Evolutionary conservation across 352 stramenopile species (phyloP).

Genomic region (Phytophthora gonapodyides): DNA sequence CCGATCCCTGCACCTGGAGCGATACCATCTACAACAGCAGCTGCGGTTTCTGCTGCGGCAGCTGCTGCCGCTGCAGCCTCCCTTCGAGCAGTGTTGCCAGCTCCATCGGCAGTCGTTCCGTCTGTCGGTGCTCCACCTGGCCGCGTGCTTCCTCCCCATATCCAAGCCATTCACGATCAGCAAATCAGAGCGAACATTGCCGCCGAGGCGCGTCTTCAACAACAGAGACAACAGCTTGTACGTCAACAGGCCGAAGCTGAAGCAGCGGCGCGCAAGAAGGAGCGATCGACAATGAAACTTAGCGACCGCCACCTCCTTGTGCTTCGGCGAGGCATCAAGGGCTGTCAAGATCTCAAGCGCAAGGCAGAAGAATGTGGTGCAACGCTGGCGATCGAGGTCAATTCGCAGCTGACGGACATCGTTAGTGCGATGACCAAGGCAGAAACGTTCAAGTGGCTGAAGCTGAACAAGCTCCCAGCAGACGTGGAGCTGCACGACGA

Average conservation of each 20-base stretch:
- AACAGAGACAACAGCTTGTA: slow-evolving; percentile 19
- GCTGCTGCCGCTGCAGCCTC: background rate
- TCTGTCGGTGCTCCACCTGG: slow-evolving; percentile 9
- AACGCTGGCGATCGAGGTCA: slow-evolving; percentile 78
- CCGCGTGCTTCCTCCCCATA: slow-evolving; percentile 31
- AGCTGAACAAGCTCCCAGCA: slow-evolving; percentile 61
- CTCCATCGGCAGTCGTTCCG: background rate
- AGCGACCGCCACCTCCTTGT: slow-evolving; percentile 69
- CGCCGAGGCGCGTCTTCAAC: slow-evolving; percentile 6
- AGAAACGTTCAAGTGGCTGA: slow-evolving; percentile 75
- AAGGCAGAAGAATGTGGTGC: slow-evolving; percentile 62
- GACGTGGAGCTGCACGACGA: slow-evolving; percentile 78
- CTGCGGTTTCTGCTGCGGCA: background rate
- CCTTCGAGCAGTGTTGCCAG: background rate
- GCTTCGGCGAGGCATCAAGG: slow-evolving; percentile 68
- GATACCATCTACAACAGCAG: slow-evolving; percentile 17
- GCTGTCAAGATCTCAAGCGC: slow-evolving; percentile 71
- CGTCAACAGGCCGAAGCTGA: slow-evolving; percentile 27
- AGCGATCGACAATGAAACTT: slow-evolving; percentile 56
- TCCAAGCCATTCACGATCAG: slow-evolving; percentile 30
- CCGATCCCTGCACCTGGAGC: slow-evolving; percentile 11
- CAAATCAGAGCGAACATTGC: slow-evolving; percentile 19
- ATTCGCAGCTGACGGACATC: slow-evolving; percentile 77
- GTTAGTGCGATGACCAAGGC: slow-evolving; percentile 64
- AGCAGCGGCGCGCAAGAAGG: slow-evolving; percentile 34